Evolutionary conservation across 805 yeast genomes (phyloP).

Genomic region (Jamesozyma lodderae): DNA sequence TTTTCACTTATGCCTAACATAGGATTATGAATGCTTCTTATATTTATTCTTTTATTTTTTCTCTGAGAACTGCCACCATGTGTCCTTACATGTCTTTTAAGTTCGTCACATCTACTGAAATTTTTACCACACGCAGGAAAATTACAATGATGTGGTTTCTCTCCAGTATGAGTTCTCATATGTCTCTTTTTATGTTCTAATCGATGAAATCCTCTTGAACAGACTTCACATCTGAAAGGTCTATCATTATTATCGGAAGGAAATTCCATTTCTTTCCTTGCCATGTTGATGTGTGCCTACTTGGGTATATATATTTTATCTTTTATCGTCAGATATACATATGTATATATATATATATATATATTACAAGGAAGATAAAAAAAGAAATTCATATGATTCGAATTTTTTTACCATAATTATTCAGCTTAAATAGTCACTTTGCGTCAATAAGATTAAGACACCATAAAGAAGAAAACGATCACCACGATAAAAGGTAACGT

Average conservation of each 20-base stretch:
- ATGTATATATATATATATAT: too few species aligned
- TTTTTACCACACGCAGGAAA: slow-evolving; percentile 78
- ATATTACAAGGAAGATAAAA: too few species aligned
- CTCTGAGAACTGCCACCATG: slow-evolving; percentile 34
- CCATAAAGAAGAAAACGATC: too few species aligned
- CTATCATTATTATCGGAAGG: slow-evolving; percentile 30
- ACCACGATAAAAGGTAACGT: too few species aligned
- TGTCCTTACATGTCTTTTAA: slow-evolving; percentile 76
- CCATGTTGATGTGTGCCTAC: too few species aligned
- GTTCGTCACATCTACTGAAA: slow-evolving; percentile 74
- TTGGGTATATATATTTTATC: too few species aligned
- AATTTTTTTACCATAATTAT: too few species aligned
- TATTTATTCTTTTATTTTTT: slow-evolving; percentile 3
- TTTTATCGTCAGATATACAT: too few species aligned
- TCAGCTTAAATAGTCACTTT: too few species aligned
- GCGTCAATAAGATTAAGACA: too few species aligned
- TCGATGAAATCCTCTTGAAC: slow-evolving; percentile 80
- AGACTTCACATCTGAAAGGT: slow-evolving; percentile 78
- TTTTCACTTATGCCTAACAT: too few species aligned
- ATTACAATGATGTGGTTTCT: slow-evolving; percentile 78
- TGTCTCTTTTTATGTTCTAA: slow-evolving; percentile 88
- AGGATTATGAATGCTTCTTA: neutral
- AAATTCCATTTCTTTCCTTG: slow-evolving; percentile 1
- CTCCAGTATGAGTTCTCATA: slow-evolving; percentile 88
- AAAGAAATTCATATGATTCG: too few species aligned